Evolutionary conservation across 2,329 filamentous ascomycete species (phyloP).

Genomic region (Penicillium occitanis): DNA sequence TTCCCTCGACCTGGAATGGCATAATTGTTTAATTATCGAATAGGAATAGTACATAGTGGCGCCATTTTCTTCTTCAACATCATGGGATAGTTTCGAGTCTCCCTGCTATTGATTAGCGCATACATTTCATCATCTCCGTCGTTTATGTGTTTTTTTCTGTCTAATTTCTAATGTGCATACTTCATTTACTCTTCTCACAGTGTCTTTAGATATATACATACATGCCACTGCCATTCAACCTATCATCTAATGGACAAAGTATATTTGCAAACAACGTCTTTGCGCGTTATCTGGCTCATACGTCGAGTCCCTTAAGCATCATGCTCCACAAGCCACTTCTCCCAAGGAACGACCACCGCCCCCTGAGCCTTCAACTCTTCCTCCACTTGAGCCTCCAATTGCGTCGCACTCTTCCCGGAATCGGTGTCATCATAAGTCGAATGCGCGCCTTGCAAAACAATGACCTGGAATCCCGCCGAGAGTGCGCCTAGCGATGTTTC

Average conservation of each 20-base stretch:
- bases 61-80: background rate
- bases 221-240: background rate
- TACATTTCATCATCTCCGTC: background rate
- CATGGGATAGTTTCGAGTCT: background rate
- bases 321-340: background rate
- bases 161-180: constrained; percentile 13
- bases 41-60: constrained; percentile 4
- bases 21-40: background rate
- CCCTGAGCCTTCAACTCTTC: background rate
- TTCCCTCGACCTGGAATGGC: constrained; percentile 72
- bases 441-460: constrained; percentile 9
- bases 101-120: constrained; percentile 2
- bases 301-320: background rate
- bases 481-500: constrained; percentile 8
- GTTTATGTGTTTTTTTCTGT: background rate
- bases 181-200: background rate
- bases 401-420: background rate
- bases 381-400: background rate
- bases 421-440: constrained; percentile 6
- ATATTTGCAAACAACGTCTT: too few species aligned
- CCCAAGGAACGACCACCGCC: background rate
- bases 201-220: constrained; percentile 14
- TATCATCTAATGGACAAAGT: too few species aligned
- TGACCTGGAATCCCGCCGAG: background rate
- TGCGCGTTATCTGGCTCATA: background rate